Evolutionary conservation across 345 rosid genomes (phyloP).

Genomic region (Sisymbrium irio): DNA sequence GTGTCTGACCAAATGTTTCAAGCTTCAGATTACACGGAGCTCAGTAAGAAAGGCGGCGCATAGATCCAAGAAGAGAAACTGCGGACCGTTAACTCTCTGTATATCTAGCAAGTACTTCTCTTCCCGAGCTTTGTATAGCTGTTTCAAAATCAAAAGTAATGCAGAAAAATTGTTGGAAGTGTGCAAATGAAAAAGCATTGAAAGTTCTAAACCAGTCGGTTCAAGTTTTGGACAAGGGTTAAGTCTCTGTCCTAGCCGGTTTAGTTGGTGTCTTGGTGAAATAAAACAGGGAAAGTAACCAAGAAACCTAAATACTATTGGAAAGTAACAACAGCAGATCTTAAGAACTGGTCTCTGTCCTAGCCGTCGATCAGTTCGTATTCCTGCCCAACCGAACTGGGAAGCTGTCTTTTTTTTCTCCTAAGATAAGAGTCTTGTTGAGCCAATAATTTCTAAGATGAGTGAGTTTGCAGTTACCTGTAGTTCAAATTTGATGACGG

Average conservation of each 20-base stretch:
- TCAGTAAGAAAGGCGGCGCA: slow-evolving; percentile 88
- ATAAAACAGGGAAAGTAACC: neutral
- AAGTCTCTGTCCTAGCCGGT: slow-evolving; percentile 7
- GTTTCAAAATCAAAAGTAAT: slow-evolving; percentile 25
- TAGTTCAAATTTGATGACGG: slow-evolving; percentile 83
- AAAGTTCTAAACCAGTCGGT: neutral
- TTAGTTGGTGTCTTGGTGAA: slow-evolving; percentile 1
- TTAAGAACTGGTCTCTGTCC: neutral
- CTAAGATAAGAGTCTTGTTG: neutral
- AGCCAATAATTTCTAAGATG: neutral
- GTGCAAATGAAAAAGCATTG: neutral
- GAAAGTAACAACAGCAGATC: neutral
- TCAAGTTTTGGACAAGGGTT: neutral
- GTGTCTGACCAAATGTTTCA: slow-evolving; percentile 11
- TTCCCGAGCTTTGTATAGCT: slow-evolving; percentile 86
- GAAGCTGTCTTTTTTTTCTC: neutral
- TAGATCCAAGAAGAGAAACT: slow-evolving; percentile 86
- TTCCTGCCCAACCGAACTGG: neutral
- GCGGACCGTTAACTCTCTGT: slow-evolving; percentile 82
- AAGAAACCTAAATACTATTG: neutral
- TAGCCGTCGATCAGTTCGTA: neutral
- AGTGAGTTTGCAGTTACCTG: slow-evolving; percentile 52
- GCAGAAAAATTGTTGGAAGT: neutral
- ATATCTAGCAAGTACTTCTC: slow-evolving; percentile 90
- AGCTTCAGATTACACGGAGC: slow-evolving; percentile 64